Base-by-base conservation (phyloP, 768 basidiomycete genomes). In the Tulasnella sp. region DNA sequence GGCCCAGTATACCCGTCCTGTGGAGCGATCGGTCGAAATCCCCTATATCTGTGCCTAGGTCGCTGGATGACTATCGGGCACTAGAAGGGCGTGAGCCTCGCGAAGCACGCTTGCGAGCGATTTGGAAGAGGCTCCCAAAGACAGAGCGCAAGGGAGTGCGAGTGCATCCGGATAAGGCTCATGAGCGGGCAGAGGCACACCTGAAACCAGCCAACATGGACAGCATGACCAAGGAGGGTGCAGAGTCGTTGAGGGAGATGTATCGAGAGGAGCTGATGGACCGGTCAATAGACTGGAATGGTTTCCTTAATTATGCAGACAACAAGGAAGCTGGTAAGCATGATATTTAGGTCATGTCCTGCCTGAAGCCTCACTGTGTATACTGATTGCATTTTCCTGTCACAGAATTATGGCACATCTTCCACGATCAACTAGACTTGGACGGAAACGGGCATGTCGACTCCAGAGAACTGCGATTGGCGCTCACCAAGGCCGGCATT, bases 391-490 rank as follows among this genome's bases (percentile, higher is more conserved):
- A n/a, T n/a, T n/a, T n/a, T n/a, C n/a, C n/a, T 46, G 53, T 59
- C 44, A 50, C 59, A 90, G 92, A 94, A 70, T 75, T 96, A 21
- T 96, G 93, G 93, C 75, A 80, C 52, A 83, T 92, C 57, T 96
- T 96, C 71, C 88, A 89, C 63, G 78, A 91, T 67, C 87, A 92
- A 65, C 78, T 96, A 50, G 93, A 94, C 73, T 74, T 91, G 62
- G 91, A 96, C 66, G 80, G 86, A 25, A 89, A 96, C 70, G 92
- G 90, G 7, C 80, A 79, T 58, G 70, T 96, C 29, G 90, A 92
- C 66, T 73, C 78, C 7, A 70, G 73, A 15, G 85, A 86, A 66
- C 72, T 87, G 60, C 68, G 73, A 41, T 64, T 74, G n/a, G 84
- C 85, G 2, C 72, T 94, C 46, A 70, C 73, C 53, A 81, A 84